Evolutionary conservation across 345 rosid genomes (phyloP), one percentile per base, ranked within the genome.

Genomic region (Angophora floribunda): DNA sequence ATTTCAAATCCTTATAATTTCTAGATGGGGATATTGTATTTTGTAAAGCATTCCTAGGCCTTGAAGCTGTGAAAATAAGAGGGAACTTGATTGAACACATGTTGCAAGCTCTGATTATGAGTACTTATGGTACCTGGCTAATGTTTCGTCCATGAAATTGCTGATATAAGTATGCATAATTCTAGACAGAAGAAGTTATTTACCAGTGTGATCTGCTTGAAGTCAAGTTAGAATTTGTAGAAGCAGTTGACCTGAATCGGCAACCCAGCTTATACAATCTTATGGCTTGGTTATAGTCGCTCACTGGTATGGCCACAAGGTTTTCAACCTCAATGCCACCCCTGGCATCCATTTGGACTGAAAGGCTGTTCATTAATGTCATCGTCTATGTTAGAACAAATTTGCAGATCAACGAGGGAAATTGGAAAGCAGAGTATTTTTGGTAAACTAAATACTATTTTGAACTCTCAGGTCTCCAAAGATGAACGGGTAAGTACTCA

Each of bases 181-280:
- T 13, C 22, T 80, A 14, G 30, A 26, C 19, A 87, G 86, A 36
- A 88, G 90, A 51, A 50, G 86, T 85, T 75, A 88, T 41, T 91
- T 96, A 96, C 98, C 98, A 93, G 91, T 96, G 99, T 87, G 98
- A 96, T 93, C 98, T 93, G 90, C 97, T 96, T 45, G 99, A 95
- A 55, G 90, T 91, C 86, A 88, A 67, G 91, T 96, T 96, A 52
- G 99, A 94, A 92, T 94, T 93, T 88, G 98, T 96, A 24, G 91
- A 93, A 53, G 98, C 97, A 88, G 98, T 95, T 67, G 99, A 93
- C 93, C 99, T 94, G 93, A 93, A 89, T 24, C 92, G 91, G 92
- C 98, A 95, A 84, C 98, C 98, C 88, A 93, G 75, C 92, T 92
- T 94, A 88, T 95, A 96, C 90, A 95, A 92, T 93, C 91, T 93